phyloP scores from a whole-genome alignment of 2,329 filamentous ascomycete genomes.

The Lasiodiplodia gonubiensis region DNA sequence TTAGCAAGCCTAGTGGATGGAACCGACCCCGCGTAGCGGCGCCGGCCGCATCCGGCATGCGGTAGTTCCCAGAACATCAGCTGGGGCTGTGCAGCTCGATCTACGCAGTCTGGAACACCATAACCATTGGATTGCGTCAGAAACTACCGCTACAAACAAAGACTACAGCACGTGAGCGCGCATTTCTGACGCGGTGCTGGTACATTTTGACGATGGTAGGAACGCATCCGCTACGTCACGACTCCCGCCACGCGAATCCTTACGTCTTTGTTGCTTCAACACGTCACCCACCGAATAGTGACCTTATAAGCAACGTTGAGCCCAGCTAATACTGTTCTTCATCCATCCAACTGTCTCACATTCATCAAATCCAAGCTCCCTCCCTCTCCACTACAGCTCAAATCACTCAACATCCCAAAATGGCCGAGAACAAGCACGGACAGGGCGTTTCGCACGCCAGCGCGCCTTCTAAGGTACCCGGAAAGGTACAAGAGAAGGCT shows the following conservation, averaged over 20 bases:
- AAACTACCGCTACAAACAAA: neutral
- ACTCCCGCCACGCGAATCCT: neutral
- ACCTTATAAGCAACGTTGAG: neutral
- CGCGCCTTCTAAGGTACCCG: slow-evolving; percentile 48
- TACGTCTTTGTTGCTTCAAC: neutral
- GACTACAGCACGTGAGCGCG: neutral
- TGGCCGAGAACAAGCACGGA: slow-evolving; percentile 41
- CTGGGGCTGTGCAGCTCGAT: neutral
- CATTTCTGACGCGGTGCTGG: neutral
- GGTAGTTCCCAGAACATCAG: neutral
- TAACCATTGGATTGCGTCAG: neutral
- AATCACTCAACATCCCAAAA: neutral
- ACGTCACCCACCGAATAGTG: neutral
- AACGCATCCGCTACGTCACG: neutral
- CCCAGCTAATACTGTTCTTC: neutral
- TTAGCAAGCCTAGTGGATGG: neutral
- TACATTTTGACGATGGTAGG: neutral
- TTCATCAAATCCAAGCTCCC: neutral
- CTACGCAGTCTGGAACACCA: neutral
- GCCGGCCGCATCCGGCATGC: neutral
- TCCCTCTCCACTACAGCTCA: neutral
- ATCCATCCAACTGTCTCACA: neutral
- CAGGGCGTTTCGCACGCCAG: slow-evolving; percentile 51
- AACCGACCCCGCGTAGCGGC: neutral
- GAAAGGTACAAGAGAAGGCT: slow-evolving; percentile 47